phyloP scores from a whole-genome alignment of 495 filamentous ascomycete species.

The Talaromyces borbonicus region DNA sequence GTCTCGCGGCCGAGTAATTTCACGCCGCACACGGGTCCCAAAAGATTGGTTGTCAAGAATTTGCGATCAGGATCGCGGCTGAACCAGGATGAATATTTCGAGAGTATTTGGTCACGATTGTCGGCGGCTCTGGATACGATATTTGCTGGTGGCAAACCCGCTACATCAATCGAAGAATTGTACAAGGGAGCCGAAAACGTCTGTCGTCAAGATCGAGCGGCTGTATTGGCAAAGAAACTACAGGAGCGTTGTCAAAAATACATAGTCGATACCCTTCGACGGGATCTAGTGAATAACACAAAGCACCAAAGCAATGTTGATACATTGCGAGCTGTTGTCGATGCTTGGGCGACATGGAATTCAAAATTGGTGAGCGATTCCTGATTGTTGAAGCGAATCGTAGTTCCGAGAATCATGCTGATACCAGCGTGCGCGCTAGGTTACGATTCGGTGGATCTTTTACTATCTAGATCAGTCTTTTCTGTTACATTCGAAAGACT shows the following conservation, averaged over 20 bases:
- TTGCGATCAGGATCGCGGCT: constrained; percentile 49
- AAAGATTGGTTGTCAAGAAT: constrained; percentile 82
- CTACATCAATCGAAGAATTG: constrained; percentile 69
- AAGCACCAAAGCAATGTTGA: constrained; percentile 47
- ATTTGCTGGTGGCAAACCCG: constrained; percentile 51
- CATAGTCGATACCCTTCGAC: constrained; percentile 47
- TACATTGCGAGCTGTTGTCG: constrained; percentile 52
- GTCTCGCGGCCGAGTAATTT: constrained; percentile 28
- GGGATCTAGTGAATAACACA: constrained; percentile 38
- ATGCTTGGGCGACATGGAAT: constrained; percentile 71
- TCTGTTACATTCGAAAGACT: constrained; percentile 55
- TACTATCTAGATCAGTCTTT: constrained; percentile 88
- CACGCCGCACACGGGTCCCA: constrained; percentile 48
- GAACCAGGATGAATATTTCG: constrained; percentile 62
- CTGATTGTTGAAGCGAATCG: too few species aligned
- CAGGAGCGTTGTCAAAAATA: constrained; percentile 52
- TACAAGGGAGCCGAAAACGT: constrained; percentile 87
- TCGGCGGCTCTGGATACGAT: constrained; percentile 62
- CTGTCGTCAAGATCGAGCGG: constrained; percentile 64
- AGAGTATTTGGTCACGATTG: constrained; percentile 59
- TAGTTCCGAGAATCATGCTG: too few species aligned
- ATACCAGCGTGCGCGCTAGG: constrained; percentile 35
- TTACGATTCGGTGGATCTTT: constrained; percentile 73
- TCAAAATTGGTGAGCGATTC: constrained; percentile 56
- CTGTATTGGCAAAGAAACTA: constrained; percentile 52